phyloP scores from a whole-genome alignment of 495 filamentous ascomycete species.

The Penicillium egyptiacum region DNA sequence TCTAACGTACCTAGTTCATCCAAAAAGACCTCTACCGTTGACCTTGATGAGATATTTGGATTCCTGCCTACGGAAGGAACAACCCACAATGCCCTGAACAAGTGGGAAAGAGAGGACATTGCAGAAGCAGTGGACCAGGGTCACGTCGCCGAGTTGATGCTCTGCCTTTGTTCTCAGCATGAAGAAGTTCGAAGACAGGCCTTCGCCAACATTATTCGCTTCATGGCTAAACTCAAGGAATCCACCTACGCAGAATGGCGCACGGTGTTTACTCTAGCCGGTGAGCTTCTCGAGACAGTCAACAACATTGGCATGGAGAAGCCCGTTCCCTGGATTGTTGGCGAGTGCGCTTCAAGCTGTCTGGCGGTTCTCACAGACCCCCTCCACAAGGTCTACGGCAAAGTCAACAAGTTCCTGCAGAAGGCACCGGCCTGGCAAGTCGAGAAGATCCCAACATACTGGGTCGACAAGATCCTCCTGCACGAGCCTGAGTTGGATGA shows the following conservation, averaged over 20 bases:
- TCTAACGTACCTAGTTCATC: conserved; percentile 6
- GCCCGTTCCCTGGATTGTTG: conserved; percentile 69
- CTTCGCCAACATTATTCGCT: conserved; percentile 61
- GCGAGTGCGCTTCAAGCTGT: conserved; percentile 70
- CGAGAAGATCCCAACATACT: conserved; percentile 68
- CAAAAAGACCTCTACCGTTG: conserved; percentile 22
- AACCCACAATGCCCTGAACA: conserved; percentile 45
- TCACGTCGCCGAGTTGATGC: conserved; percentile 61
- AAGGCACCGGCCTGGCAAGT: conserved; percentile 71
- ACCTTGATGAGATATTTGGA: conserved; percentile 45
- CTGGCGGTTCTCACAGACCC: conserved; percentile 71
- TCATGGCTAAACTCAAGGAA: conserved; percentile 64
- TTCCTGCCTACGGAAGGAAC: conserved; percentile 41
- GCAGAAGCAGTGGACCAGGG: conserved; percentile 74
- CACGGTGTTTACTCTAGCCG: conserved; percentile 71
- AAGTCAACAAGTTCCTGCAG: conserved; percentile 81
- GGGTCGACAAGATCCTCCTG: conserved; percentile 70
- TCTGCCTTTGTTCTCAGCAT: conserved; percentile 73
- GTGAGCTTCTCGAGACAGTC: conserved; percentile 75
- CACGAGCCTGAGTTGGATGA: conserved; percentile 71
- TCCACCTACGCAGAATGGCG: conserved; percentile 75
- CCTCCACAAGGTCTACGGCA: conserved; percentile 78
- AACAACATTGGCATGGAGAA: conserved; percentile 49
- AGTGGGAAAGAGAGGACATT: conserved; percentile 72
- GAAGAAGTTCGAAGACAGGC: conserved; percentile 74